Evolutionary conservation across 2,329 filamentous ascomycete species (phyloP).

Genomic region (Neonectria faginata): DNA sequence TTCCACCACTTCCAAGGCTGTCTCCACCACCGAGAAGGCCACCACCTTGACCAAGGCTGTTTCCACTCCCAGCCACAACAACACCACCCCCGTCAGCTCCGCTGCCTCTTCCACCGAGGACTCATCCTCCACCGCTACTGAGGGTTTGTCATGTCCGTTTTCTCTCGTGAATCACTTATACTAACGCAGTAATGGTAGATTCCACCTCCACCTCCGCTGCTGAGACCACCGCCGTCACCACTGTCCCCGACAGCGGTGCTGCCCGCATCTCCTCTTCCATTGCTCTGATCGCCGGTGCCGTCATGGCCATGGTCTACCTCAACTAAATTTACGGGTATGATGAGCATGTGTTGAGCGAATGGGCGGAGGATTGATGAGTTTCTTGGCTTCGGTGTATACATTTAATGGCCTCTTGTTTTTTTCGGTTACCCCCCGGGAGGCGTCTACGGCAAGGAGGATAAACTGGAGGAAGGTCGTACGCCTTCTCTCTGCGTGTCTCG

Average conservation of each 20-base stretch:
- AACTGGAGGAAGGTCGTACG: constrained; percentile 35
- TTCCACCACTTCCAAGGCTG: constrained; percentile 29
- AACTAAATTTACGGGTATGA: constrained; percentile 44
- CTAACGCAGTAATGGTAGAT: constrained; percentile 11
- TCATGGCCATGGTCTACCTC: constrained; percentile 51
- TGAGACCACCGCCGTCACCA: constrained; percentile 35
- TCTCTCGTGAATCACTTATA: not conserved
- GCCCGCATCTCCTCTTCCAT: constrained; percentile 48
- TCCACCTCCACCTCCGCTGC: constrained; percentile 23
- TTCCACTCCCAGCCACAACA: constrained; percentile 30
- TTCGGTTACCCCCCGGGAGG: constrained; percentile 45
- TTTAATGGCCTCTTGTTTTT: constrained; percentile 45
- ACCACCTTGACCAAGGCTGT: constrained; percentile 34
- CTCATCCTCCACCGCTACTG: constrained; percentile 14
- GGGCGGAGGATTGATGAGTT: constrained; percentile 42
- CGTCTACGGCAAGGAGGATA: constrained; percentile 41
- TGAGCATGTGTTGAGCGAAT: constrained; percentile 34
- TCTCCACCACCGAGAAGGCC: constrained; percentile 26
- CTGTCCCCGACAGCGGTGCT: constrained; percentile 47
- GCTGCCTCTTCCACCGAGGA: constrained; percentile 25
- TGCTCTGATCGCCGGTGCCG: constrained; percentile 50
- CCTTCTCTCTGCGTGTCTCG: constrained; percentile 38
- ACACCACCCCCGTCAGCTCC: constrained; percentile 31
- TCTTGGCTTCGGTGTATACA: constrained; percentile 42
- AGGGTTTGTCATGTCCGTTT: constrained; percentile 14